Evolutionary conservation across 345 rosid genomes (phyloP), one percentile per base, ranked within the genome.

Genomic region (Populus ilicifolia): DNA sequence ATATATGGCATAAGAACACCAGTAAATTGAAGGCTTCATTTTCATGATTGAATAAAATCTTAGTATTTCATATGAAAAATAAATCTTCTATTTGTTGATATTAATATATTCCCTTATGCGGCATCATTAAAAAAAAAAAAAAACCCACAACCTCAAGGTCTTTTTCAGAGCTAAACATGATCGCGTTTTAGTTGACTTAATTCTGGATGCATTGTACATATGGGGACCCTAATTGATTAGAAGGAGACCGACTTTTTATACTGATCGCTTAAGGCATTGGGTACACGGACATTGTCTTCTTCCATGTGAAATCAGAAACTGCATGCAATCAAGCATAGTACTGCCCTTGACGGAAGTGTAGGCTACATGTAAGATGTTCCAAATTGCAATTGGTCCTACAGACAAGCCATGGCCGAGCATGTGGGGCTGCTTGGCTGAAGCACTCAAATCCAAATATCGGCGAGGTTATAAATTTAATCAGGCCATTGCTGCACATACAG

Each of bases 391-490:
- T 69, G 80, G 77, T 79, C 75, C 80, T 27, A 65, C 75, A 72
- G 80, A 80, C 82, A 86, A 69, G 75, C 35, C 79, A 72, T 69
- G 80, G 67, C 75, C 81, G 12, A 17, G 75, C 84, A 82, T 77
- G 87, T 84, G 87, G 84, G 83, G 85, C 74, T 80, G 81, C 67
- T 16, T 7, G 50, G 69, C 46, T 41, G 70, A 21, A 77, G n/a
- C 71, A 23, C 23, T 29, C 62, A 36, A 36, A 23, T 11, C 8
- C 12, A 16, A 25, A 33, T 29, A 71, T 61, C 8, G 56, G 78
- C 77, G 67, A 61, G 41, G 52, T 16, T 52, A 59, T 25, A 52
- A 36, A 65, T 38, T 65, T 67, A 27, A 27, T 27, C 29, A 27
- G 5, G 84, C 70, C 75, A 75, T 33, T 61, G 75, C 79, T 78